Base-by-base conservation (phyloP, 129 eudicot species). In the Daucus carota region DNA sequence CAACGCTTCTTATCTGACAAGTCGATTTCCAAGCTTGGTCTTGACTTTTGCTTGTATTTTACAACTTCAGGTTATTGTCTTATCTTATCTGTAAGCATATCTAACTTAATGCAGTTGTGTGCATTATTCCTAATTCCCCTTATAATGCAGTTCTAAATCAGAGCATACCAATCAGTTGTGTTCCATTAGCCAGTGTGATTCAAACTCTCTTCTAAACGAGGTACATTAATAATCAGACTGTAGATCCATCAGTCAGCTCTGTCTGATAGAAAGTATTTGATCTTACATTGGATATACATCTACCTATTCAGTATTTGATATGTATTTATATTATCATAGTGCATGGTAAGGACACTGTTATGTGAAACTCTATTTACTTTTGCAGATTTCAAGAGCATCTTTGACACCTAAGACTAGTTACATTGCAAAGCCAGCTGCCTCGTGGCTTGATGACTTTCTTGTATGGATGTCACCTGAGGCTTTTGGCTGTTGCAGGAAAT, bases 391-490 rank as follows among this genome's bases (percentile, higher is more conserved):
- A 28, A 84, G 83, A 77, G 95, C 89, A 68, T 86, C 95, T 75
- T 78, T 83, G 70, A 73, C 75, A n/a, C 95, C 95, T 62, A 85
- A 86, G 79, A 75, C 95, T 48, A 89, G 89, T 74, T 89, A 86
- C 71, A 83, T 89, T 80, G 91, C 95, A 22, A 89, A 89, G 84
- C 91, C 95, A 1, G 95, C 91, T 32, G 91, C 95, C 28, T 89
- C 95, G 17, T 89, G 95, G 95, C 87, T 86, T 76, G 95, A 89
- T 74, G 95, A 89, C 62, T 89, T 82, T 86, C 86, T 89, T 77
- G 95, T 89, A 33, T 86, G 95, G 95, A 13, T 89, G 12, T 86
- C 95, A 73, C 95, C 95, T 22, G 91, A 89, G 81, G 95, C 95
- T 62, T 89, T 89, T 81, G 94, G 89, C 31, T 89, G 95, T 81